phyloP scores from a whole-genome alignment of 2,329 filamentous ascomycete genomes.

The Byssoonygena ceratinophila region DNA sequence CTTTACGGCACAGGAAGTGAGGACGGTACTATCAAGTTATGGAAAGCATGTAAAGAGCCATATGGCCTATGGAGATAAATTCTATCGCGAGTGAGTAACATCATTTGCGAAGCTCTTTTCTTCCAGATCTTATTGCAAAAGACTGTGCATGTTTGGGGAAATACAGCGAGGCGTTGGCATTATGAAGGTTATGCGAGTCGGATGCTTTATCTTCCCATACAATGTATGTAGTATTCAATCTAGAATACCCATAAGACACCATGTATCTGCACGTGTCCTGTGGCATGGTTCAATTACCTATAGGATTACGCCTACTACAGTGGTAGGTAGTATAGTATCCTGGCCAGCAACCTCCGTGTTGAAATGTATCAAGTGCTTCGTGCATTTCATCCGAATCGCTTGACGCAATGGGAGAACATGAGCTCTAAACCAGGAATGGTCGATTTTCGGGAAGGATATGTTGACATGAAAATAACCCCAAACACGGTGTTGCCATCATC shows the following conservation, averaged over 20 bases:
- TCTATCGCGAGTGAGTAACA: background rate
- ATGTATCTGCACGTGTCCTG: background rate
- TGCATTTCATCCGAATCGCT: too few species aligned
- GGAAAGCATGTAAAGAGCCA: conserved; percentile 55
- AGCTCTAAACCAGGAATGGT: too few species aligned
- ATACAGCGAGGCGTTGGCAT: conserved; percentile 10
- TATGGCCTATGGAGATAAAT: conserved; percentile 54
- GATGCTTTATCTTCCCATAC: background rate
- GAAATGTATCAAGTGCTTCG: too few species aligned
- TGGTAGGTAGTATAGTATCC: too few species aligned
- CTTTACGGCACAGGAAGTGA: conserved; percentile 94
- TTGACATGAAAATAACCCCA: too few species aligned
- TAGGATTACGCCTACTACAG: too few species aligned
- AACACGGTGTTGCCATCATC: too few species aligned
- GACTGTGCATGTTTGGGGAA: conserved; percentile 1
- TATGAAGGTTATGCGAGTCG: background rate
- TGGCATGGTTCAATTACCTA: too few species aligned
- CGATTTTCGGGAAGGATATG: too few species aligned
- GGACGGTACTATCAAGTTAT: conserved; percentile 93
- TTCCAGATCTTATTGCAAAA: background rate
- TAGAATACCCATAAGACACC: background rate
- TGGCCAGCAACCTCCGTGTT: too few species aligned
- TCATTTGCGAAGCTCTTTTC: too few species aligned
- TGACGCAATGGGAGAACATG: too few species aligned
- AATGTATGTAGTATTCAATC: background rate